Evolutionary conservation across 2,329 filamentous ascomycete genomes (phyloP).

Genomic region (Chrysosporium keratinophilum): DNA sequence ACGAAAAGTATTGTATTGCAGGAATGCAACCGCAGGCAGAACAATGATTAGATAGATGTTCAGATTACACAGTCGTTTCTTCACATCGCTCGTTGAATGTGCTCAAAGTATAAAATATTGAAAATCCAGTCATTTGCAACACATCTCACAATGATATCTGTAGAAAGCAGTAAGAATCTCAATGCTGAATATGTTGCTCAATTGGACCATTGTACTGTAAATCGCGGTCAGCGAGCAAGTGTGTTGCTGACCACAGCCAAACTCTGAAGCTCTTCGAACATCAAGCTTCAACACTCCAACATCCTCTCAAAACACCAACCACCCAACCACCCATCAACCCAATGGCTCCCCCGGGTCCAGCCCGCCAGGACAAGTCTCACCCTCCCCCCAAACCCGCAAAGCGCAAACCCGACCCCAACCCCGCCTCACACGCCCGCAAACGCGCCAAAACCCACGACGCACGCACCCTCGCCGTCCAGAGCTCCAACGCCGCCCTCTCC

Average conservation of each 20-base stretch:
- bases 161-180: not conserved
- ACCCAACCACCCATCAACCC: conserved; percentile 12
- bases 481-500: conserved; percentile 40
- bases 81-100: too few species aligned
- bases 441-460: conserved; percentile 37
- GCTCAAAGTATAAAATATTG: too few species aligned
- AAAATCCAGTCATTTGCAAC: too few species aligned
- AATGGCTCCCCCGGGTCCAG: conserved; percentile 23
- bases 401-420: conserved; percentile 23
- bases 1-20: too few species aligned
- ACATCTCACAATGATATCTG: too few species aligned
- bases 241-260: not conserved
- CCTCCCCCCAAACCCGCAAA: conserved; percentile 23
- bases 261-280: not conserved
- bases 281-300: not conserved
- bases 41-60: too few species aligned
- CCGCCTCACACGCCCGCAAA: conserved; percentile 27
- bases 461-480: conserved; percentile 36
- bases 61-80: too few species aligned
- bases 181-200: not conserved
- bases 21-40: too few species aligned
- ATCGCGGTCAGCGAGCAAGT: too few species aligned
- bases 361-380: not conserved
- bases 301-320: not conserved
- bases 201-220: not conserved